Conservation (phyloP, 2,329 filamentous ascomycete species). For the Onygenales sp. region DNA sequence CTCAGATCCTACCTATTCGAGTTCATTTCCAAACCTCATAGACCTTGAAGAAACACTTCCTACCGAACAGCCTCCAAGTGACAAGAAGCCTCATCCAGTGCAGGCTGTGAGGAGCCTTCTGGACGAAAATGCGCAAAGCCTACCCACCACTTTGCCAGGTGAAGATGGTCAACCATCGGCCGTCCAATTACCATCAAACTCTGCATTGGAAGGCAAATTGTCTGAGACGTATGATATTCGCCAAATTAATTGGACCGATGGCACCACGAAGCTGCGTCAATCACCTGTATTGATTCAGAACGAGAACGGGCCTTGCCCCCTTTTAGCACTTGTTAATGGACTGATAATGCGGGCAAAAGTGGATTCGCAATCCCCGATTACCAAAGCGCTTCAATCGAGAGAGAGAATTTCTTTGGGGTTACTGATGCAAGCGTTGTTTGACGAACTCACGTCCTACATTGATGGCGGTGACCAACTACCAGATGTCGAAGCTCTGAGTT, state of each 20-base stretch:
- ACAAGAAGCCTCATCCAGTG: background rate
- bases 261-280: constrained; percentile 51
- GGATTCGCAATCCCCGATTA: constrained; percentile 57
- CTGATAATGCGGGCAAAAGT: constrained; percentile 72
- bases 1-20: background rate
- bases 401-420: constrained; percentile 84
- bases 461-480: constrained; percentile 62
- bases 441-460: constrained; percentile 77
- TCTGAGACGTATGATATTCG: constrained; percentile 85
- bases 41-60: background rate
- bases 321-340: constrained; percentile 88
- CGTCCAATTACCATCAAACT: background rate
- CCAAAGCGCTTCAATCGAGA: constrained; percentile 65
- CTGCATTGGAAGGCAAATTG: background rate
- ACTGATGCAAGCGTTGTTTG: constrained; percentile 80
- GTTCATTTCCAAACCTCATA: background rate
- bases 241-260: constrained; percentile 77
- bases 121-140: background rate
- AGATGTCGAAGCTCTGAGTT: constrained; percentile 79
- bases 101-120: background rate
- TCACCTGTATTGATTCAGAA: constrained; percentile 90
- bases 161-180: background rate
- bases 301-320: constrained; percentile 84
- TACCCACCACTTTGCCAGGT: too few species aligned
- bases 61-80: background rate